Base-by-base conservation (phyloP, 2,329 filamentous ascomycete species). In the Drechslerella stenobrocha region DNA sequence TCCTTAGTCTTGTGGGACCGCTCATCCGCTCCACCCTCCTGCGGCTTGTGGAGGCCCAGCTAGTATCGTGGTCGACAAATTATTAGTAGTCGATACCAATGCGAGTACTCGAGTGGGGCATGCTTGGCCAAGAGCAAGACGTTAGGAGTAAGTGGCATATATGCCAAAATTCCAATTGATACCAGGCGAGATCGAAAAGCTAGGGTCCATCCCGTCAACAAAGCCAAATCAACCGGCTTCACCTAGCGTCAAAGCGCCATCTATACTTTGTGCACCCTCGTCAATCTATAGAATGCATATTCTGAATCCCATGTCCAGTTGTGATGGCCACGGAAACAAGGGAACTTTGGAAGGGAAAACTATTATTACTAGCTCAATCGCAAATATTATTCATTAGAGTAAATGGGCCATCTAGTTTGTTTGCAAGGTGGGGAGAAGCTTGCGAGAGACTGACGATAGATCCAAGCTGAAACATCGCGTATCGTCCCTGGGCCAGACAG, bases 391-490 rank as follows among this genome's bases (percentile, higher is more conserved):
- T n/a, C n/a, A n/a, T n/a, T n/a, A n/a, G n/a, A n/a, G n/a, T n/a
- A n/a, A n/a, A n/a, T n/a, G n/a, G n/a, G n/a, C n/a, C n/a, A n/a
- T n/a, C n/a, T n/a, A n/a, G n/a, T n/a, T n/a, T n/a, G n/a, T n/a
- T n/a, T n/a, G n/a, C n/a, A n/a, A n/a, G 9, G 53, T 28, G 44
- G 45, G 44, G 32, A 35, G n/a, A 22, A n/a, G 11, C 23, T 42
- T 47, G 9, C 13, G 13, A 26, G 57, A 52, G 53, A 57, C 59
- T 56, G 58, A 47, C 57, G 60, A 50, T 56, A 58, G 63, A 67
- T 67, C 53, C 2, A 55, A 60, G 42, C 35, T 34, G 28, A 60
- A 67, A 42, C 48, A 48, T 60, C 63, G 55, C 55, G 55, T 67
- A 59, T 59, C 63, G 48, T 52, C 45, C 34, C 46, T 44, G 51